Conservation (phyloP, 2,329 filamentous ascomycete genomes). For the Botrytis elliptica region DNA sequence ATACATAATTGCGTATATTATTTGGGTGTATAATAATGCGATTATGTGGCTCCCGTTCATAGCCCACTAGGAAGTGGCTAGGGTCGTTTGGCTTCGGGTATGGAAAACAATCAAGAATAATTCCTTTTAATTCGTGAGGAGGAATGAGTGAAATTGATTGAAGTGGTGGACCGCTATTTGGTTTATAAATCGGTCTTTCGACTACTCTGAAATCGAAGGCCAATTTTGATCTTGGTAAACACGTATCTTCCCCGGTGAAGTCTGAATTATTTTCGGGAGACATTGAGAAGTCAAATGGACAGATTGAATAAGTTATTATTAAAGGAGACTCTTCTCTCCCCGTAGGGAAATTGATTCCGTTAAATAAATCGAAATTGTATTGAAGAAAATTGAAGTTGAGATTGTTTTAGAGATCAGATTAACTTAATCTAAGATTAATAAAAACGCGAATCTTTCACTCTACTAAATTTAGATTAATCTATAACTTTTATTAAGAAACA, state of each 20-base stretch:
- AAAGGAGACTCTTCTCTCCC: not conserved
- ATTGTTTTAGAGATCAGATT: conserved; percentile 12
- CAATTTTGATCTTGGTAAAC: conserved; percentile 14
- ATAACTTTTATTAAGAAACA: not conserved
- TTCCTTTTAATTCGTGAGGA: conserved; percentile 51
- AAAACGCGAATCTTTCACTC: not conserved
- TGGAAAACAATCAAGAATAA: conserved; percentile 54
- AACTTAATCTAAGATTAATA: not conserved
- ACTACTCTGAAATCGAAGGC: conserved; percentile 36
- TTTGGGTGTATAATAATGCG: conserved; percentile 53
- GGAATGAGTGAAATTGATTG: conserved; percentile 50
- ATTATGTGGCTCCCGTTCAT: conserved; percentile 41
- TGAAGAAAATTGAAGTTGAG: conserved; percentile 9
- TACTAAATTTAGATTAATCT: not conserved
- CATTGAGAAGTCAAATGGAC: not conserved
- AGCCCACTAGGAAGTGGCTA: conserved; percentile 33
- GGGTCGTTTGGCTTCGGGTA: conserved; percentile 39
- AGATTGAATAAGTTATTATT: not conserved
- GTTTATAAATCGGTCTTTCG: conserved; percentile 43
- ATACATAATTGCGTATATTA: conserved; percentile 57
- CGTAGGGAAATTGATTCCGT: not conserved
- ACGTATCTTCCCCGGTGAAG: conserved; percentile 11
- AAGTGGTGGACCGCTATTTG: conserved; percentile 49
- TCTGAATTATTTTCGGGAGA: not conserved
- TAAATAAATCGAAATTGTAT: not conserved